Conservation (phyloP, 352 stramenopile species). For the Globisporangium apiculatum region DNA sequence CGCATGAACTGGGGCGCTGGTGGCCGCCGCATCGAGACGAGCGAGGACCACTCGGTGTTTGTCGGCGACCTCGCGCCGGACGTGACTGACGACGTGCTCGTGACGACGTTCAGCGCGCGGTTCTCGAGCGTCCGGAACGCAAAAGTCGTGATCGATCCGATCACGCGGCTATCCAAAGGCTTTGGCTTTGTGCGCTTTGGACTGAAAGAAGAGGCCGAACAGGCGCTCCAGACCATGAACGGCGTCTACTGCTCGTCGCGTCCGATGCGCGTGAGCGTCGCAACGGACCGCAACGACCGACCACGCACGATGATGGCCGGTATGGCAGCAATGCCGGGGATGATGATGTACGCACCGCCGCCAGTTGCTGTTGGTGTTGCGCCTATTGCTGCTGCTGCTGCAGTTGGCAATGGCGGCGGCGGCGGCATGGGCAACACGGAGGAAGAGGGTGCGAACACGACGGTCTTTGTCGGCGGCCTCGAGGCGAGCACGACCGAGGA, state of each 20-base stretch:
- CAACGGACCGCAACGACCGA: conserved; percentile 65
- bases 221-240: conserved; percentile 88
- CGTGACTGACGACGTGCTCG: conserved; percentile 84
- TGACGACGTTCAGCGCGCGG: conserved; percentile 70
- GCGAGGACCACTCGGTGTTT: conserved; percentile 88
- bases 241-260: conserved; percentile 83
- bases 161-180: conserved; percentile 87
- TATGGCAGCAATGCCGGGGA: too few species aligned
- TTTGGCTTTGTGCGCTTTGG: conserved; percentile 91
- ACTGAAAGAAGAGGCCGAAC: conserved; percentile 82
- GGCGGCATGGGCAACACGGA: conserved; percentile 18
- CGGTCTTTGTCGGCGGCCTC: conserved; percentile 89
- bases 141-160: conserved; percentile 87
- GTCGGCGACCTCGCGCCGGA: conserved; percentile 88
- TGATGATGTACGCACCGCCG: conserved; percentile 12
- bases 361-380: conserved; percentile 5
- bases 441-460: conserved; percentile 80
- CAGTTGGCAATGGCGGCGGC: conserved; percentile 11
- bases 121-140: conserved; percentile 81
- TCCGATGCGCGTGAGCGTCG: conserved; percentile 86
- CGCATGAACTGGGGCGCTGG: conserved; percentile 90
- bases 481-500: conserved; percentile 77
- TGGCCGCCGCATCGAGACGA: conserved; percentile 76
- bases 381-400: not conserved
- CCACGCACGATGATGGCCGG: too few species aligned